A percentile compares a stretch with the other conserved stretches of the same genome.
phyloP scores from a whole-genome alignment of 768 basidiomycete species.

The Panus rudis region DNA sequence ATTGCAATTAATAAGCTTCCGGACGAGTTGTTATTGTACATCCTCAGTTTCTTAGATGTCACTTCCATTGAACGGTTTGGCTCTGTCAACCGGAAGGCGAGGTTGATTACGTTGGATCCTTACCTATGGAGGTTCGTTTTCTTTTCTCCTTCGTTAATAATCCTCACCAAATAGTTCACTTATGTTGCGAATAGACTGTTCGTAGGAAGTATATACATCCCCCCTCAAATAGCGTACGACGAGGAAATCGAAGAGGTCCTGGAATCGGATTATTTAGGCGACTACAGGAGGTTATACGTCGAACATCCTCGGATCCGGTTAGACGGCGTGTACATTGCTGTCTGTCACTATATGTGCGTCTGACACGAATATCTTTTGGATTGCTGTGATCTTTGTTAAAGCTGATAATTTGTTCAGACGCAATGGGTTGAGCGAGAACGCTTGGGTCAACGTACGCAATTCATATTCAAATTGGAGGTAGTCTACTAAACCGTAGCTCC shows the following conservation, averaged over 20 bases:
- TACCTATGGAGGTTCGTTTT: constrained; percentile 66
- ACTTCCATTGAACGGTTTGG: constrained; percentile 75
- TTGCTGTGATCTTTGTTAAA: constrained; percentile 8
- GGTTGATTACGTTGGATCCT: constrained; percentile 62
- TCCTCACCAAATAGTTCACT: background rate
- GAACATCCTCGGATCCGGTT: constrained; percentile 80
- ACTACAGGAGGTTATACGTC: constrained; percentile 73
- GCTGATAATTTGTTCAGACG: constrained; percentile 37
- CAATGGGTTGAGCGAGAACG: constrained; percentile 71
- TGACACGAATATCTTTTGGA: constrained; percentile 2
- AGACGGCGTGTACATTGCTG: constrained; percentile 89
- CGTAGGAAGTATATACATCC: constrained; percentile 59
- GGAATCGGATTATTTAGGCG: constrained; percentile 43
- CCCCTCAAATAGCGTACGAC: constrained; percentile 64
- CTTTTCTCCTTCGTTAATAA: background rate
- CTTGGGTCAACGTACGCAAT: constrained; percentile 75
- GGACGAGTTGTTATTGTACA: constrained; percentile 64
- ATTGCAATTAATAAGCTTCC: constrained; percentile 57
- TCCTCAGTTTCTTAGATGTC: constrained; percentile 62
- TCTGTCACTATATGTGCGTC: constrained; percentile 78
- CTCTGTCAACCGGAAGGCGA: constrained; percentile 61
- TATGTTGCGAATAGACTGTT: constrained; percentile 40
- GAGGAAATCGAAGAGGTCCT: constrained; percentile 40
- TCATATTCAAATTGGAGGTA: background rate
- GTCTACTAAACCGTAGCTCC: constrained; percentile 3